Conservation (phyloP, 1,139 yeast genomes). For the Suhomyces atakaporum region DNA sequence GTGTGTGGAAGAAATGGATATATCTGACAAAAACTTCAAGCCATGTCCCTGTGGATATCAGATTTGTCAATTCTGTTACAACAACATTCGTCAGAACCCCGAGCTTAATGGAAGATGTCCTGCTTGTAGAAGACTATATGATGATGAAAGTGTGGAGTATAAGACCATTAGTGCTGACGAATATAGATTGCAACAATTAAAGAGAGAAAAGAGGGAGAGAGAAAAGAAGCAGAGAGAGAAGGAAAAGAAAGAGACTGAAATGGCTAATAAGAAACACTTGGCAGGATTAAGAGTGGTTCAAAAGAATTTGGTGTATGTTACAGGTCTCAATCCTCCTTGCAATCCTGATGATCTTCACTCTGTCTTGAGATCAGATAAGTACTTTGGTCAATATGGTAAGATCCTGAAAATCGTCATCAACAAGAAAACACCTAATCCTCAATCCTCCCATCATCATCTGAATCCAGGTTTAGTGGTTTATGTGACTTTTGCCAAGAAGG, state of each 20-base stretch:
- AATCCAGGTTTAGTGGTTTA: slow-evolving; percentile 91
- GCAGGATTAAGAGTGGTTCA: slow-evolving; percentile 98
- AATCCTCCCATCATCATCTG: slow-evolving; percentile 39
- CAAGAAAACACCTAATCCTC: slow-evolving; percentile 61
- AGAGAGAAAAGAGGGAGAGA: slow-evolving; percentile 76
- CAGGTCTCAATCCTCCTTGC: slow-evolving; percentile 90
- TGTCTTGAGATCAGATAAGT: slow-evolving; percentile 83
- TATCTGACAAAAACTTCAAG: slow-evolving; percentile 91
- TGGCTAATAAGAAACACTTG: slow-evolving; percentile 85
- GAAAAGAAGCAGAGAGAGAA: slow-evolving; percentile 89
- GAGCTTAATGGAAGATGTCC: slow-evolving; percentile 96
- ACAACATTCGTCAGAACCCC: slow-evolving; percentile 92
- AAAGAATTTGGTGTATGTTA: slow-evolving; percentile 94
- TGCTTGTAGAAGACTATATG: slow-evolving; percentile 93
- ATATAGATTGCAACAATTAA: slow-evolving; percentile 72
- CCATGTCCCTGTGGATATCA: slow-evolving; percentile 99
- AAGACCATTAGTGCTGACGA: slow-evolving; percentile 84
- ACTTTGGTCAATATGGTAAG: slow-evolving; percentile 97
- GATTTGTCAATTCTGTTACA: slow-evolving; percentile 96
- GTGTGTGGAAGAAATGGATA: slow-evolving; percentile 97
- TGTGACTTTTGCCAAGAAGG: slow-evolving; percentile 89
- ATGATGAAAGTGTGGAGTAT: slow-evolving; percentile 90
- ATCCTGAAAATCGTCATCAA: slow-evolving; percentile 93
- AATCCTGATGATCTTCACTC: slow-evolving; percentile 87
- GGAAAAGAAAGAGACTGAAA: slow-evolving; percentile 89